Base-by-base conservation (phyloP, 768 basidiomycete species). In the Porphyrellus cyaneotinctus region DNA sequence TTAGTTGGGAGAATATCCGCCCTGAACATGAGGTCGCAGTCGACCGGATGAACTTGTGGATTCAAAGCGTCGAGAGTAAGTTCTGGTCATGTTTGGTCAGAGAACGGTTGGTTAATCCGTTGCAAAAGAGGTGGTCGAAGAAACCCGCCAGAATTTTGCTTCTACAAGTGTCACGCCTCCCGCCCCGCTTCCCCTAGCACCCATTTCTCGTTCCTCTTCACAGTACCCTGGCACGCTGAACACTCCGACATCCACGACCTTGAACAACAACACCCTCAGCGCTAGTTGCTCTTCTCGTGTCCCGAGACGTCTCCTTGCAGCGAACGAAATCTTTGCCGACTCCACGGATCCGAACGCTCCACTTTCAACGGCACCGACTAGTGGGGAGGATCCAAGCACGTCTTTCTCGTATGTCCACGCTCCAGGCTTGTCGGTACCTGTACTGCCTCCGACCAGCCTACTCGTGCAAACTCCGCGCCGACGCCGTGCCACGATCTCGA, bases 41-140 rank as follows among this genome's bases (percentile, higher is more conserved):
- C 3, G 88, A 92, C 58, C 75, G 89, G 47, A 84, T 92, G 85
- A 78, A 82, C 2, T 72, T 86, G 47, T 92, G 91, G 91, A 86
- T 90, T 70, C 80, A 80, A 58, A 88, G 83, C 53, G 87, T 91
- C 15, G 89, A 92, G 70, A 85, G 90, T 91, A 66, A 64, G 88
- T 80, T 10, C 32, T 31, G 28, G 4, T 4, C 10, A 5, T 33
- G 22, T 43, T 26, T 46, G 28, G 37, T 11, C 18, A 30, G 20
- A 52, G 42, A 11, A 20, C 1, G 6, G 28, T 22, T 22, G 6
- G 15, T n/a, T 60, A 39, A 48, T 56, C 48, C n/a, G 2, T 53
- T 42, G 22, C 10, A 17, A 46, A 56, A 45, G 89, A 81, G 72
- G 88, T 91, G 15, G 86, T 91, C 8, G 85, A 90, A 63, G 91